A percentile compares a stretch with the other conserved stretches of the same genome.
phyloP scores from a whole-genome alignment of 352 stramenopile species.

The Pythium monospermum region DNA sequence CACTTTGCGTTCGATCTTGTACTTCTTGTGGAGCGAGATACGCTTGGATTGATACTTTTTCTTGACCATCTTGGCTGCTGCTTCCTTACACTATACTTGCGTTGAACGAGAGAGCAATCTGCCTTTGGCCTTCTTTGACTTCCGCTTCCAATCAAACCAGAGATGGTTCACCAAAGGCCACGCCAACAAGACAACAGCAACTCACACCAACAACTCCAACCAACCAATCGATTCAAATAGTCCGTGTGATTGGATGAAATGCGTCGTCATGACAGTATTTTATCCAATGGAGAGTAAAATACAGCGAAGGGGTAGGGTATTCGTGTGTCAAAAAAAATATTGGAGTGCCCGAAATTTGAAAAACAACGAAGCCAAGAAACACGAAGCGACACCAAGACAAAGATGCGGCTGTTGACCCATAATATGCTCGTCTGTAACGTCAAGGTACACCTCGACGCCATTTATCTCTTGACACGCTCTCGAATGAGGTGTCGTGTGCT shows the following conservation, averaged over 20 bases:
- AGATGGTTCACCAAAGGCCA: conserved; percentile 13
- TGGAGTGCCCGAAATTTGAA: conserved; percentile 1
- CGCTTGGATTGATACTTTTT: conserved; percentile 99
- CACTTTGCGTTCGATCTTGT: conserved; percentile 94
- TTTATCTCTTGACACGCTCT: background rate
- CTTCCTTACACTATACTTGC: too few species aligned
- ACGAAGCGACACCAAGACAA: too few species aligned
- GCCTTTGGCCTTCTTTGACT: background rate
- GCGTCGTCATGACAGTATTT: background rate
- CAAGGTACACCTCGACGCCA: conserved; percentile 33
- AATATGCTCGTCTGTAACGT: conserved; percentile 88
- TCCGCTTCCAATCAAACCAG: conserved; percentile 22
- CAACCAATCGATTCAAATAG: conserved; percentile 27
- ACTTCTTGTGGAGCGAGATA: conserved; percentile 98
- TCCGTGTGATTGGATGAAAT: conserved; percentile 16
- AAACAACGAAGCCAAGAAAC: background rate
- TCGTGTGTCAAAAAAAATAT: conserved; percentile 12
- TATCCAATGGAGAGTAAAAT: conserved; percentile 11
- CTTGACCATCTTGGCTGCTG: conserved; percentile 94
- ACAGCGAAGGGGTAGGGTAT: conserved; percentile 2
- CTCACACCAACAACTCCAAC: conserved; percentile 9
- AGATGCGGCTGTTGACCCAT: conserved; percentile 80
- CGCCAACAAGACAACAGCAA: background rate
- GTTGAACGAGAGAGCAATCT: background rate
- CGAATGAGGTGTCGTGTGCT: conserved; percentile 4